Base-by-base conservation (phyloP, 2,329 filamentous ascomycete genomes). In the Sclerotinia sclerotiorum region DNA sequence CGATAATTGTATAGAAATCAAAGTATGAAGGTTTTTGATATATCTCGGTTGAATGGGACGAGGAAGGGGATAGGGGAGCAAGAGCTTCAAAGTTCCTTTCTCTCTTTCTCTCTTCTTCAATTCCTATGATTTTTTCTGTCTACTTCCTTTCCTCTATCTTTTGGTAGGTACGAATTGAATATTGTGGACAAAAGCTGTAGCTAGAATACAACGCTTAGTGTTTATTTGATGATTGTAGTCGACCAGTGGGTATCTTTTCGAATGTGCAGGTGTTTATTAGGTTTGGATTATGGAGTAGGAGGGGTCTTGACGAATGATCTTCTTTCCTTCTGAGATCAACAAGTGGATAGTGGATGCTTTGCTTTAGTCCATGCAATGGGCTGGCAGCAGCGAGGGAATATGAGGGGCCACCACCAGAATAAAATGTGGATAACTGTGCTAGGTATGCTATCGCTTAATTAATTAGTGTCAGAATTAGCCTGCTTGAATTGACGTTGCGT, bases 201-300 rank as follows among this genome's bases (percentile, higher is more conserved):
- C 32, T 42, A 57, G 19, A 56, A 56, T 39, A n/a, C 5, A 2
- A 39, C 17, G 55, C 32, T 24, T 32, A 10, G 55, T 39, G 32
- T 57, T 17, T n/a, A 58, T 58, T 58, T 58, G 55, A 58, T 39
- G 55, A 24, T 17, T 44, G 55, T 58, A 58, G 55, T 58, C 55
- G 55, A 27, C 55, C 17, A 27, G 55, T 44, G 55, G 39, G 24
- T 57, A 57, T 42, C 24, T 42, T 57, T 57, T 35, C 4, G 55
- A 57, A 24, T 8, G 56, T 58, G 56, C 56, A 58, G 56, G 39
- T 58, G 56, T 58, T 32, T 3, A 32, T 44, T 13, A 58, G 44
- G 24, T 46, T 60, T 60, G 56, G 56, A 46, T 46, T 46, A 21
- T 58, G 56, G 56, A 60, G 56, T 13, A 15, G 19, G 56, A 58